phyloP scores from a whole-genome alignment of 345 rosid genomes.

The Melastoma malabathricum region DNA sequence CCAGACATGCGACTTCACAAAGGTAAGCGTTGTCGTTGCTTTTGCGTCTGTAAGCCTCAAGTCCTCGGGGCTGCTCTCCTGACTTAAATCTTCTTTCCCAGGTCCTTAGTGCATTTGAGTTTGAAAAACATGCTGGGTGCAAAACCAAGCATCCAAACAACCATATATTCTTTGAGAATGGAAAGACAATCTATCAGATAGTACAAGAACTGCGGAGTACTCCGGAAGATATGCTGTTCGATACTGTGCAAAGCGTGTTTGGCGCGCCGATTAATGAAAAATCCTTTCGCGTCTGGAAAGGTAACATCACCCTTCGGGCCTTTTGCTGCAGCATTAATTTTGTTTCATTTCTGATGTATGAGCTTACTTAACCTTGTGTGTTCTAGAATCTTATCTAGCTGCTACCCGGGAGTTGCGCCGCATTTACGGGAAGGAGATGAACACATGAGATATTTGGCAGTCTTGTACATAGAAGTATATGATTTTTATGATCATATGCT shows the following conservation, averaged over 20 bases:
- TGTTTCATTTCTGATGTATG: no score
- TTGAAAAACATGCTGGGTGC: constrained; percentile 85
- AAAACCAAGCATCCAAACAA: constrained; percentile 95
- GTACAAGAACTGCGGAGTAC: constrained; percentile 84
- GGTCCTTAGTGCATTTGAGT: constrained; percentile 82
- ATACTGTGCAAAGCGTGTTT: constrained; percentile 59
- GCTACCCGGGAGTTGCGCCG: no score
- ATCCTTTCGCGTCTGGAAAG: constrained; percentile 91
- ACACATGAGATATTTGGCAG: no score
- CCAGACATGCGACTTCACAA: constrained; percentile 55
- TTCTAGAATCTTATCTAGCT: no score
- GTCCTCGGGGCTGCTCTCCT: not conserved
- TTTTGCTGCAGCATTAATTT: no score
- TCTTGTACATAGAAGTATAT: not conserved
- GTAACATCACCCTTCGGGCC: constrained; percentile 11
- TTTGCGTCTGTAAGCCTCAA: not conserved
- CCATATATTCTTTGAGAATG: constrained; percentile 85
- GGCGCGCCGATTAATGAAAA: constrained; percentile 86
- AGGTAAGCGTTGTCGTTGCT: constrained; percentile 31
- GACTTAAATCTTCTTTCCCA: constrained; percentile 7
- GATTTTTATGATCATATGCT: no score
- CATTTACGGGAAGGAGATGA: no score
- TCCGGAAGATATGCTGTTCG: constrained; percentile 58
- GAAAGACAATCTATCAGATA: constrained; percentile 89
- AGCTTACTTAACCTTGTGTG: no score